Conservation (phyloP, 495 filamentous ascomycete species). For the Neurospora sp. region DNA sequence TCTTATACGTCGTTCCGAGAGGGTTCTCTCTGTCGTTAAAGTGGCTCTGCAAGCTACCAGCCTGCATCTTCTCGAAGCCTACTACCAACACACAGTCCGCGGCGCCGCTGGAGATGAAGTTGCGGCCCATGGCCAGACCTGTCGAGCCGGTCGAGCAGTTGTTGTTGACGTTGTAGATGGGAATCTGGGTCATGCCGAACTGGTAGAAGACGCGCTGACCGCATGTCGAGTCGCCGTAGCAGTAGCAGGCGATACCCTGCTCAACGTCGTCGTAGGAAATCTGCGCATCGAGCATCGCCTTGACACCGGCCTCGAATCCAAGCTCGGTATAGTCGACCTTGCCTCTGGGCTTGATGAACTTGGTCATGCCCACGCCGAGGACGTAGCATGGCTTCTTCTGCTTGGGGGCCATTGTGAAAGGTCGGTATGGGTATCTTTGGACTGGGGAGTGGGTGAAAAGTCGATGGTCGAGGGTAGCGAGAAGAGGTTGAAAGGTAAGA, state of each 20-base stretch:
- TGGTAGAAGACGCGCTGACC: conserved; percentile 98
- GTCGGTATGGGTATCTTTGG: background rate
- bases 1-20: conserved; percentile 54
- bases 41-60: conserved; percentile 69
- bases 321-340: conserved; percentile 85
- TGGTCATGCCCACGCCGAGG: conserved; percentile 95
- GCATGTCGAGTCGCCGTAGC: conserved; percentile 90
- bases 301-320: conserved; percentile 90
- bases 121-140: conserved; percentile 74
- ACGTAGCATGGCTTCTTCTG: conserved; percentile 55
- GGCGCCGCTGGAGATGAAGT: conserved; percentile 66
- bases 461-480: background rate
- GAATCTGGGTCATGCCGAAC: conserved; percentile 93
- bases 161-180: conserved; percentile 97
- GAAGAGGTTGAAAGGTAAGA: background rate
- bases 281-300: conserved; percentile 89
- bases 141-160: conserved; percentile 93
- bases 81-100: conserved; percentile 84
- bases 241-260: conserved; percentile 93
- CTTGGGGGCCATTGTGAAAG: conserved; percentile 32
- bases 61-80: conserved; percentile 97
- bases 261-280: conserved; percentile 97
- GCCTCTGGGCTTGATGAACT: conserved; percentile 95
- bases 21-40: conserved; percentile 77
- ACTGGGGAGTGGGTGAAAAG: background rate